Evolutionary conservation across 768 basidiomycete genomes (phyloP).

Genomic region (Leccinum subtestaceum): DNA sequence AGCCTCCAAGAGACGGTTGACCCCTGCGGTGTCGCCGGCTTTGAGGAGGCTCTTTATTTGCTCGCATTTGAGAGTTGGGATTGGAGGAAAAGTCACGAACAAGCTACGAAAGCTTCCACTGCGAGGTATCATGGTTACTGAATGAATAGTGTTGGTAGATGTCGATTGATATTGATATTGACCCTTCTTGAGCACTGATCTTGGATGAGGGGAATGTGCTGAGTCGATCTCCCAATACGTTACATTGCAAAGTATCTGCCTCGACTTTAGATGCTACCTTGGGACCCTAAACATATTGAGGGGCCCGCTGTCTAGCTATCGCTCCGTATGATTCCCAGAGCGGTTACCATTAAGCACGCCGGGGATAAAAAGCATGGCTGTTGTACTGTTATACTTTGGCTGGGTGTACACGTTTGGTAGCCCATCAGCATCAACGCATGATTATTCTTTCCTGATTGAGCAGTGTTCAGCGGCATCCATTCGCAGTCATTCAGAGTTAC

Average conservation of each 20-base stretch:
- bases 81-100: too few relatives aligned
- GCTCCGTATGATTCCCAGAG: too few relatives aligned
- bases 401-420: neutral
- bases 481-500: neutral
- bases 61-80: too few relatives aligned
- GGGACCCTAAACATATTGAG: neutral
- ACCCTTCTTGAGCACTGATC: too few relatives aligned
- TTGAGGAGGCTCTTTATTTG: constrained; percentile 26
- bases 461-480: neutral
- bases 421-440: neutral
- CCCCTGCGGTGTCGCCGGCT: constrained; percentile 35
- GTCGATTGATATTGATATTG: too few relatives aligned
- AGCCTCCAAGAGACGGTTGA: constrained; percentile 44
- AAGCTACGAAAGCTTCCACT: too few relatives aligned
- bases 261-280: too few relatives aligned
- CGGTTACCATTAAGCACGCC: neutral
- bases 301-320: too few relatives aligned
- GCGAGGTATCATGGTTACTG: too few relatives aligned
- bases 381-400: too few relatives aligned
- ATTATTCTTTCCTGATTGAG: neutral
- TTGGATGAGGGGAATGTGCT: neutral
- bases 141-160: too few relatives aligned
- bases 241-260: neutral
- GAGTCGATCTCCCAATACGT: neutral
- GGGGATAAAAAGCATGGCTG: neutral